Evolutionary conservation across 202 grass and related monocot genomes (phyloP), one percentile per base, ranked within the genome.

Genomic region (Eragrostis tef): DNA sequence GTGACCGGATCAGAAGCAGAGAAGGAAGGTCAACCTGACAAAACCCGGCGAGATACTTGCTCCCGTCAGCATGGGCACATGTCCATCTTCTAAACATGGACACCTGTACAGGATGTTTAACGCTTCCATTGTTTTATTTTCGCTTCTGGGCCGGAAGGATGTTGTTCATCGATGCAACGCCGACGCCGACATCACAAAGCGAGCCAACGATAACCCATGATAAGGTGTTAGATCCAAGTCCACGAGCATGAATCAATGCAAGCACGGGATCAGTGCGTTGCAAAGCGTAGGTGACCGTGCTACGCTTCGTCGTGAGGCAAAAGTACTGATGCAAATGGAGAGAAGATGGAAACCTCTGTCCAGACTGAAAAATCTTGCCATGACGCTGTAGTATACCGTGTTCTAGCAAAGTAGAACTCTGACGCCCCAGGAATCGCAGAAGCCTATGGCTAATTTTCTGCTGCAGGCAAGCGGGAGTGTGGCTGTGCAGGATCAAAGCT

Each of bases 221-320:
- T 10, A 59, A 59, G 20, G 56, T 59, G 9, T 24, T 48, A 14
- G 20, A 70, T 70, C 67, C n/a, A 15, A 24, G 21, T 70, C 52
- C 51, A 76, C 44, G 17, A 25, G 62, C 75, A 3, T 44, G 11
- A 57, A 46, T 72, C 48, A 74, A 57, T 47, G 24, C 27, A 57
- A 34, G 11, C 79, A 49, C 7, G 10, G 44, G 31, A 11, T 24
- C 20, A 1, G 29, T 25, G 58, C 1, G 17, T 52, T 52, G 48
- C 69, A 34, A 27, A 27, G 47, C 34, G 48, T 85, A 67, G 11
- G 20, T 29, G 19, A 36, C 25, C 19, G 52, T 19, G 19, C 52
- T 3, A 26, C 17, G 73, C 24, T 58, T 67, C 47, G 58, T 64
- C 54, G 7, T 24, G 56, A 52, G 47, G 17, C n/a, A 53, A 53